A percentile compares a stretch with the other conserved stretches of the same genome.
Conservation (phyloP, 108 stramenopile genomes). For the Cyclotella choctawhatcheeana region DNA sequence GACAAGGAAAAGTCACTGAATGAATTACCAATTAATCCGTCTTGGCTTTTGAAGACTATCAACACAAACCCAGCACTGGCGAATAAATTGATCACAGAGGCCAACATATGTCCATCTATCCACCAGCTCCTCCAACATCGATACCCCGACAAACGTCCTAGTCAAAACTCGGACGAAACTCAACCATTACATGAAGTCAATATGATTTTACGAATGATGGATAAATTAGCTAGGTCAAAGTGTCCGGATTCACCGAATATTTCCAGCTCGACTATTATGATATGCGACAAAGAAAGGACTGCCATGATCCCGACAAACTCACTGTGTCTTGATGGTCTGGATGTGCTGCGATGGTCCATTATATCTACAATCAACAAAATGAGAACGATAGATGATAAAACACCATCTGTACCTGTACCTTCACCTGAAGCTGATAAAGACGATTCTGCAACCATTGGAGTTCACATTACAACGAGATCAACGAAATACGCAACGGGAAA, state of each 20-base stretch:
- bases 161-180: not conserved
- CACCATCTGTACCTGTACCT: too few species aligned
- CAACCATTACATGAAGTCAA: not conserved
- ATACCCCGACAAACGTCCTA: not conserved
- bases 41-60: slow-evolving; percentile 1
- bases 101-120: slow-evolving; percentile 4
- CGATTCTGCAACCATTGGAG: not conserved
- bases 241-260: not conserved
- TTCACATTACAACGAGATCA: not conserved
- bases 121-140: not conserved
- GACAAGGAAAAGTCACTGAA: not conserved
- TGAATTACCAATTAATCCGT: slow-evolving; percentile 3
- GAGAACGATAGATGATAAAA: too few species aligned
- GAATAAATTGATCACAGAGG: not conserved
- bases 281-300: not conserved
- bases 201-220: not conserved
- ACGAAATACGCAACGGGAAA: not conserved
- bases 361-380: slow-evolving; percentile 12
- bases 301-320: not conserved
- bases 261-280: slow-evolving; percentile 7
- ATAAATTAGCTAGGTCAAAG: not conserved
- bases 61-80: not conserved
- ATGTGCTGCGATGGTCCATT: slow-evolving; percentile 12
- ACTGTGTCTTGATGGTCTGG: slow-evolving; percentile 3
- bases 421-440: too few species aligned